These are phyloP conservation scores for Colletotrichum orchidophilum DNA, from an alignment of 2,329 filamentous ascomycete genomes.

Conservation along the genomic window DNA sequence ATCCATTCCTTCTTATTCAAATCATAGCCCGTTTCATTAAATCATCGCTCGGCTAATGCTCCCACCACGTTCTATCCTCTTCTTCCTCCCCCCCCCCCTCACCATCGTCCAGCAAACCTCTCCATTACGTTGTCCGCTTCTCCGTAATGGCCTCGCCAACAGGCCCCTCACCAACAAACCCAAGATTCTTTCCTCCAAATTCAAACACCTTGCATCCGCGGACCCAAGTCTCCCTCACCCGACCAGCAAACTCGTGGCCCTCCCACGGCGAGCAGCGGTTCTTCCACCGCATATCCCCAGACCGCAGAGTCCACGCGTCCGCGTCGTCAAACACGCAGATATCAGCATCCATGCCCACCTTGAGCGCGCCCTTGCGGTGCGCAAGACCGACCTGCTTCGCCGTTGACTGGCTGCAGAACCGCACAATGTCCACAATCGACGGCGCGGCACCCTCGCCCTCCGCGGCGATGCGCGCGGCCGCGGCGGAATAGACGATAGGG, in stretches of 20 bases:
- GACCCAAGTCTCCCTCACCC: conserved; percentile 87
- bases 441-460: conserved; percentile 52
- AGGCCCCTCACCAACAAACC: conserved; percentile 60
- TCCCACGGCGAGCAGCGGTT: conserved; percentile 95
- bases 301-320: conserved; percentile 78
- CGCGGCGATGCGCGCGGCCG: conserved; percentile 66
- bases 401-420: conserved; percentile 87
- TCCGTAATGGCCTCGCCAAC: conserved; percentile 67
- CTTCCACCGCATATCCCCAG: conserved; percentile 89
- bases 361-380: conserved; percentile 82
- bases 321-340: conserved; percentile 91
- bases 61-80: not conserved
- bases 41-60: not conserved
- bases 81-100: not conserved
- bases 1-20: not conserved
- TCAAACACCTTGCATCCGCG: conserved; percentile 80
- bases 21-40: not conserved
- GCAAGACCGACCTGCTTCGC: conserved; percentile 87
- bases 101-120: not conserved
- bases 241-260: conserved; percentile 78
- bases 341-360: conserved; percentile 86
- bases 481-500: conserved; percentile 87
- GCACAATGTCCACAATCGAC: conserved; percentile 80
- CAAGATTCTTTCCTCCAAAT: conserved; percentile 62
- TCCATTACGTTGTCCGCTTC: conserved; percentile 53